Evolutionary conservation across 139 green algal genomes (phyloP).

Genomic region (Coelastrella sp.): DNA sequence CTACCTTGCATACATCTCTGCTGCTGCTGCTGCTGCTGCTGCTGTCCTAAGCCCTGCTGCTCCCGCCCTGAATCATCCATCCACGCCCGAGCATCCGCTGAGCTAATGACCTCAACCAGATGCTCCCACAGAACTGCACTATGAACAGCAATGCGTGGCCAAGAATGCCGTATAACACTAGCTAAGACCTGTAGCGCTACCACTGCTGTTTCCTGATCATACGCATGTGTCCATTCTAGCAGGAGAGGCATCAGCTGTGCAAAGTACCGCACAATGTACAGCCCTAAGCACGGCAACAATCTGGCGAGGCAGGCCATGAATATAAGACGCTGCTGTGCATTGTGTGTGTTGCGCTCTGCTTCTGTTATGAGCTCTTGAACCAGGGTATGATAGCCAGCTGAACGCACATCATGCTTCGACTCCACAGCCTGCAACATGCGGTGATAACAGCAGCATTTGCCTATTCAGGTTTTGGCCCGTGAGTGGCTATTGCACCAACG

Average conservation of each 20-base stretch:
- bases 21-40: not conserved
- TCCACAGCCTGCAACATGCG: not conserved
- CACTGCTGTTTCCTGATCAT: slow-evolving; percentile 40
- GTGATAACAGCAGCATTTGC: not conserved
- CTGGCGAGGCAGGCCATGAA: slow-evolving; percentile 35
- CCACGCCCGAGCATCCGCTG: not conserved
- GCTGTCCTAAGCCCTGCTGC: not conserved
- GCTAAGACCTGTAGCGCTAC: slow-evolving; percentile 45
- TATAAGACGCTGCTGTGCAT: slow-evolving; percentile 19
- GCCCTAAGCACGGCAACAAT: slow-evolving; percentile 50
- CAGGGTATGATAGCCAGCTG: slow-evolving; percentile 46
- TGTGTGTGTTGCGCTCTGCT: slow-evolving; percentile 51
- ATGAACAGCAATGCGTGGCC: slow-evolving; percentile 63
- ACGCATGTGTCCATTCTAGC: slow-evolving; percentile 60
- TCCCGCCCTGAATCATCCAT: not conserved
- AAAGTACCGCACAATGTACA: slow-evolving; percentile 51
- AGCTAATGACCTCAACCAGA: slow-evolving; percentile 36
- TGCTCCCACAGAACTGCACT: slow-evolving; percentile 58
- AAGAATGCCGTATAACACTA: slow-evolving; percentile 53
- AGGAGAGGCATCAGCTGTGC: slow-evolving; percentile 63
- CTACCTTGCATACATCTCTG: not conserved
- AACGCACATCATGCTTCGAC: not conserved
- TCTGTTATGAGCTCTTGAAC: slow-evolving; percentile 55
- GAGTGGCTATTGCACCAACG: too few relatives aligned
- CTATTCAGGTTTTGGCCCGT: too few relatives aligned